Evolutionary conservation across 148 eudicot genomes (phyloP).

Genomic region (Vaccinium vitisidaea): DNA sequence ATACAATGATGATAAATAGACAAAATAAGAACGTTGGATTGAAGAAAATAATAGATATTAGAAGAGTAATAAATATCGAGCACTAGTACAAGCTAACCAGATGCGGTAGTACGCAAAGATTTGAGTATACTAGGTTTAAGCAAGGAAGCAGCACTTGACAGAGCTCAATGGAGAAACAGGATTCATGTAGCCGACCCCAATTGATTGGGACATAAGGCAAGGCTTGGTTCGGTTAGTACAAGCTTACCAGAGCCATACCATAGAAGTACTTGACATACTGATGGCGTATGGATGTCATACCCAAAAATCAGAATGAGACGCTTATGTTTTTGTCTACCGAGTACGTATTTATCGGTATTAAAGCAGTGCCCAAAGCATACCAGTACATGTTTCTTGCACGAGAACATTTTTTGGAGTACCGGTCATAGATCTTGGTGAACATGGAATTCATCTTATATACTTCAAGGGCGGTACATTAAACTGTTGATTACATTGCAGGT

Average conservation of each 20-base stretch:
- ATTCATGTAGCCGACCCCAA: too few species aligned
- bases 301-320: background rate
- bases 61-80: background rate
- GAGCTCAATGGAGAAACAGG: too few species aligned
- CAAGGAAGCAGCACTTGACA: too few species aligned
- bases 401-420: background rate
- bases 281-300: background rate
- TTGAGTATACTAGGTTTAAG: too few species aligned
- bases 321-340: background rate
- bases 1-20: too few species aligned
- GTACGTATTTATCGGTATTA: too few species aligned
- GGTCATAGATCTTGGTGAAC: background rate
- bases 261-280: background rate
- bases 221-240: too few species aligned
- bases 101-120: too few species aligned
- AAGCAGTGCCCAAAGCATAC: background rate
- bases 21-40: too few species aligned
- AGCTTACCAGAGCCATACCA: background rate
- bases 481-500: conserved; percentile 39
- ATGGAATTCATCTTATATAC: background rate
- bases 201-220: too few species aligned
- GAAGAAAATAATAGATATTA: too few species aligned
- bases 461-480: background rate
- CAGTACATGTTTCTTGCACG: background rate
- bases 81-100: background rate